These are phyloP conservation scores for Salix arbutifolia DNA, from an alignment of 345 rosid genomes.

Conservation along the genomic window DNA sequence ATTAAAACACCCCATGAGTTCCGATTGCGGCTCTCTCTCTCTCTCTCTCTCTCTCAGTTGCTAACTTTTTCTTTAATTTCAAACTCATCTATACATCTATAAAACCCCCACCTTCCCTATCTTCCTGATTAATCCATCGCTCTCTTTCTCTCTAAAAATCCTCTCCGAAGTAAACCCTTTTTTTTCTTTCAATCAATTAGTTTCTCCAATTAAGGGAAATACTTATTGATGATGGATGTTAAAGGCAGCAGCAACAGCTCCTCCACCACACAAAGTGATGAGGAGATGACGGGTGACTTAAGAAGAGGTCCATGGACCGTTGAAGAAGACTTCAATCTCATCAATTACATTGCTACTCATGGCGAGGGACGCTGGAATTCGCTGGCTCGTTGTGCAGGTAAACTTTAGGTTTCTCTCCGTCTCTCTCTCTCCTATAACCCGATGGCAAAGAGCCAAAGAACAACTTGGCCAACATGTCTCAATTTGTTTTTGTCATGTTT, in stretches of 20 bases:
- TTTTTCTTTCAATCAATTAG: slow-evolving; percentile 24
- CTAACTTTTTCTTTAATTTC: slow-evolving; percentile 16
- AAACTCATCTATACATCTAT: slow-evolving; percentile 30
- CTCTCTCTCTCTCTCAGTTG: slow-evolving; percentile 20
- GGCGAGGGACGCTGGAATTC: slow-evolving; percentile 94
- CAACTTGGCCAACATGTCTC: slow-evolving; percentile 34
- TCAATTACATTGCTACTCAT: slow-evolving; percentile 54
- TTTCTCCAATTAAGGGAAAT: slow-evolving; percentile 25
- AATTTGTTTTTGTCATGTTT: slow-evolving; percentile 28
- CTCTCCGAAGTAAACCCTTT: slow-evolving; percentile 10
- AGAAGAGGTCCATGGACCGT: slow-evolving; percentile 90
- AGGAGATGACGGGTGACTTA: slow-evolving; percentile 45
- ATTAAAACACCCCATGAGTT: slow-evolving; percentile 14
- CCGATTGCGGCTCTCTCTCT: slow-evolving; percentile 33
- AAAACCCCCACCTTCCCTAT: slow-evolving; percentile 36
- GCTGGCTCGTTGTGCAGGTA: slow-evolving; percentile 71
- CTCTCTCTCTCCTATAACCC: background rate
- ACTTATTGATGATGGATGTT: slow-evolving; percentile 36
- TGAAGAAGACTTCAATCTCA: slow-evolving; percentile 73
- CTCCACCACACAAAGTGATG: slow-evolving; percentile 24
- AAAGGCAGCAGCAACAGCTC: slow-evolving; percentile 27
- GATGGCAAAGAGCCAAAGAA: slow-evolving; percentile 18
- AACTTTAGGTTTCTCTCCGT: background rate
- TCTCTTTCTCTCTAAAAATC: slow-evolving; percentile 24
- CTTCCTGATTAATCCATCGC: slow-evolving; percentile 39